These are phyloP conservation scores for Lentinula detonsa DNA, from an alignment of 768 basidiomycete genomes.

Conservation along the genomic window DNA sequence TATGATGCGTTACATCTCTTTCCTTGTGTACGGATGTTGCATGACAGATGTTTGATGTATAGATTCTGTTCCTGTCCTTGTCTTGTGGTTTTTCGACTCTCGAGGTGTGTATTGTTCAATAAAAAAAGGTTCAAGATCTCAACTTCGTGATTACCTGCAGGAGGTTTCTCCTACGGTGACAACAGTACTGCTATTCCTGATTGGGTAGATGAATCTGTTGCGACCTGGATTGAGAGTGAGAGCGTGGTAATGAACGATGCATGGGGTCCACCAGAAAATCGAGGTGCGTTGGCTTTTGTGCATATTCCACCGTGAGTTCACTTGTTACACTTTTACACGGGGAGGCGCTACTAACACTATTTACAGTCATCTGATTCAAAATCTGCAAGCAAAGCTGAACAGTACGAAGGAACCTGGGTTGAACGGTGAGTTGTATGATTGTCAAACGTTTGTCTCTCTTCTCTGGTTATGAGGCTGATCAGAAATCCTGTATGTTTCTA, in stretches of 20 bases:
- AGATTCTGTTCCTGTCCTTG: conserved; percentile 45
- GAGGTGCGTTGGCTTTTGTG: conserved; percentile 64
- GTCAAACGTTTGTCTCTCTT: background rate
- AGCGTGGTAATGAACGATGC: conserved; percentile 44
- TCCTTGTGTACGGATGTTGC: background rate
- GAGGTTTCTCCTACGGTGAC: conserved; percentile 42
- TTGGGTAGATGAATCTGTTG: conserved; percentile 64
- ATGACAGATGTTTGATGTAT: background rate
- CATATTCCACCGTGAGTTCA: conserved; percentile 67
- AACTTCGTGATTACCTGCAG: conserved; percentile 18
- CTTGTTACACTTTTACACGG: background rate
- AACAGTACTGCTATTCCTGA: conserved; percentile 46
- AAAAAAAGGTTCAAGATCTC: too few relatives aligned
- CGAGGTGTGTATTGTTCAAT: conserved; percentile 33
- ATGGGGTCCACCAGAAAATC: conserved; percentile 49
- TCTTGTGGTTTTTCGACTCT: conserved; percentile 80
- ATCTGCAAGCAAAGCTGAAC: conserved; percentile 28
- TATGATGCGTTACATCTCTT: conserved; percentile 10
- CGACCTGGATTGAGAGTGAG: conserved; percentile 53
- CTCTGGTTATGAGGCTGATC: background rate
- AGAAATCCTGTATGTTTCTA: conserved; percentile 14
- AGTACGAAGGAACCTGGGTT: conserved; percentile 34
- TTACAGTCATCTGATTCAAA: conserved; percentile 28
- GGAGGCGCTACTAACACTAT: background rate
- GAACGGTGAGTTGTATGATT: conserved; percentile 26